Base-by-base conservation (phyloP, 345 rosid genomes). In the Eucalyptus shirleyi region DNA sequence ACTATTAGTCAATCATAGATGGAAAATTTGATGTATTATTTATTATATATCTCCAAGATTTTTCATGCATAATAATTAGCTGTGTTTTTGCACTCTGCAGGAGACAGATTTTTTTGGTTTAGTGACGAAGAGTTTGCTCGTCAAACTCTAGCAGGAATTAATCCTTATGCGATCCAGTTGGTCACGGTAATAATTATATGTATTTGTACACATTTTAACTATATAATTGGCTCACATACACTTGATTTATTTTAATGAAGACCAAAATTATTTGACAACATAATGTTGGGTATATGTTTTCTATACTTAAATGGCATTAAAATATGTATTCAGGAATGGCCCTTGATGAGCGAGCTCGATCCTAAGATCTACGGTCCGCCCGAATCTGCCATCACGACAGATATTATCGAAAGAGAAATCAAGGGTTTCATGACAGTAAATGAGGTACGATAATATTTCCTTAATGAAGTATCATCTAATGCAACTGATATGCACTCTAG, bases 121-220 rank as follows among this genome's bases (percentile, higher is more conserved):
- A 91, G 94, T 87, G 98, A 97, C 67, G 98, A 93, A 18, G 98
- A 97, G 80, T 97, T 96, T 40, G 95, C 92, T 60, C 93, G 98
- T 14, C 96, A 97, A 89, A 93, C 95, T 60, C 96, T 97, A 86
- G 94, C 97, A 49, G 98, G 99, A 67, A 94, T 97, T 56, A 97
- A 97, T 50, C 98, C 99, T 23, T 94, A 42, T n/a, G 45, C 92
- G 89, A 72, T 97, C 65, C 90, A 93, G 34, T 92, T 94, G 88
- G 92, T 97, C 88, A 89, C 89, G 90, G 98, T 97, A 95, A 89
- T 92, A 65, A 19, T 72, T 3, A 69, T 72, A 37, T 37, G 13
- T 19, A 34, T 34, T 9, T 69, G 44, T 37, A 69, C 44, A 34
- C 44, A 69, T 34, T 69, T 34, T 8, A 18, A 69, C 81, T 69